Base-by-base conservation (phyloP, 1,139 yeast species). In the Torulaspora pretoriensis region DNA sequence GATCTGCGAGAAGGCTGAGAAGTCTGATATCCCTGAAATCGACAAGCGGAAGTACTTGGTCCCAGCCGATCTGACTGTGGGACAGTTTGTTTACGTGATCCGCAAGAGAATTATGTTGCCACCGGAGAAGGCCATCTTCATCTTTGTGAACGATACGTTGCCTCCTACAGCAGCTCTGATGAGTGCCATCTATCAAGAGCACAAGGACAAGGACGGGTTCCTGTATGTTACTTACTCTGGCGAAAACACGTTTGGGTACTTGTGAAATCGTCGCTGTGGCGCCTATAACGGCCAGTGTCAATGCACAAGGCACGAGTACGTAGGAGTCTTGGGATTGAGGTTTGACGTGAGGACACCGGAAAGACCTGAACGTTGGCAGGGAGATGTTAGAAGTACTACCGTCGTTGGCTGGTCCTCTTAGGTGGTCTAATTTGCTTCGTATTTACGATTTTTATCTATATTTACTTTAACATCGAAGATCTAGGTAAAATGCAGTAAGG, bases 91-190 rank as follows among this genome's bases (percentile, higher is more conserved):
- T 44, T 92, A 92, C 63, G 98, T 92, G 49, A 88, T 92, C 60
- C 83, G 98, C 69, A 89, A 90, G 72, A 83, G 98, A 67, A 90
- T 92, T 68, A 86, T 86, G 74, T 78, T 92, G 54, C 96, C 97
- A 37, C 87, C 96, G 34, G 98, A 92, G 69, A 90, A 92, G 81
- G 98, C 98, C 38, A 90, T 92, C 56, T 92, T 92, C 68, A 89
- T 92, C 56, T 92, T 92, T 68, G 95, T 92, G 51, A 90, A 92
- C 64, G 98, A 92, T 65, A 90, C 92, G 48, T 77, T 92, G 59
- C 98, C 98, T 17, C 97, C 97, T 39, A 92, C 98, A 2, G 97
- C 97, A 17, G 95, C 97, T 23, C 78, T 92, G 59, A 89, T 92
- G 90, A 84, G 95, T 58, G 78, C 92, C 24, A 85, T 92, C 53